A percentile compares a stretch with the other conserved stretches of the same genome.
Evolutionary conservation across 2,329 filamentous ascomycete genomes (phyloP).

Genomic region (Trichocomaceae sp.): DNA sequence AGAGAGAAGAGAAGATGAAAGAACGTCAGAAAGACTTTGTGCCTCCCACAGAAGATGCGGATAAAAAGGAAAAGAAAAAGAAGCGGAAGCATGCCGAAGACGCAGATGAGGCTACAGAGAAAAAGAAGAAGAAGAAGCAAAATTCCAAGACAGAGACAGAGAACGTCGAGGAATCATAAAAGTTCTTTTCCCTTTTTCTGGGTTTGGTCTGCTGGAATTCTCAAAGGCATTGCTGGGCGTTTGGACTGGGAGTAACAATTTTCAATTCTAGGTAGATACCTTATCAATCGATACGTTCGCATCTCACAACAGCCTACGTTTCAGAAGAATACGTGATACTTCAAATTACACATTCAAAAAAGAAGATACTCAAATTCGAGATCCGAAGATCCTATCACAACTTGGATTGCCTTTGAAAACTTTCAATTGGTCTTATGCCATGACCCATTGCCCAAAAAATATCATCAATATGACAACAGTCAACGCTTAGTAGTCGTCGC

Average conservation of each 20-base stretch:
- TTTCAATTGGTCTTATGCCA: not conserved
- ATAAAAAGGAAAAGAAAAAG: slow-evolving; percentile 45
- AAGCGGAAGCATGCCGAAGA: slow-evolving; percentile 33
- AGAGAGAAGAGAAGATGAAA: slow-evolving; percentile 81
- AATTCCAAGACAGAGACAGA: slow-evolving; percentile 24
- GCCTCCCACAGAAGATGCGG: slow-evolving; percentile 71
- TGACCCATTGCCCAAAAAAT: not conserved
- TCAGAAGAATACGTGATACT: not conserved
- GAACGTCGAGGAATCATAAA: slow-evolving; percentile 15
- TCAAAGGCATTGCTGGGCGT: slow-evolving; percentile 7
- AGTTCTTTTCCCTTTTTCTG: not conserved
- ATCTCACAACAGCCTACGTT: not conserved
- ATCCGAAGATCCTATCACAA: not conserved
- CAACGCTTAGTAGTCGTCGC: not conserved
- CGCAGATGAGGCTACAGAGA: slow-evolving; percentile 52
- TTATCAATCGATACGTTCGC: not conserved
- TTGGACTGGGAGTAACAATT: slow-evolving; percentile 3
- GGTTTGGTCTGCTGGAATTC: not conserved
- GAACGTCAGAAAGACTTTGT: slow-evolving; percentile 81
- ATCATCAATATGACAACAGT: not conserved
- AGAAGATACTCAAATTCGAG: not conserved
- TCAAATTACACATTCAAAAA: not conserved
- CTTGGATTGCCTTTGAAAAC: not conserved
- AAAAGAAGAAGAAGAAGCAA: slow-evolving; percentile 48
- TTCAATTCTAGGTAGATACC: slow-evolving; percentile 8